These are phyloP conservation scores for Syzygium aqueum DNA, from an alignment of 345 rosid genomes.

Conservation along the genomic window DNA sequence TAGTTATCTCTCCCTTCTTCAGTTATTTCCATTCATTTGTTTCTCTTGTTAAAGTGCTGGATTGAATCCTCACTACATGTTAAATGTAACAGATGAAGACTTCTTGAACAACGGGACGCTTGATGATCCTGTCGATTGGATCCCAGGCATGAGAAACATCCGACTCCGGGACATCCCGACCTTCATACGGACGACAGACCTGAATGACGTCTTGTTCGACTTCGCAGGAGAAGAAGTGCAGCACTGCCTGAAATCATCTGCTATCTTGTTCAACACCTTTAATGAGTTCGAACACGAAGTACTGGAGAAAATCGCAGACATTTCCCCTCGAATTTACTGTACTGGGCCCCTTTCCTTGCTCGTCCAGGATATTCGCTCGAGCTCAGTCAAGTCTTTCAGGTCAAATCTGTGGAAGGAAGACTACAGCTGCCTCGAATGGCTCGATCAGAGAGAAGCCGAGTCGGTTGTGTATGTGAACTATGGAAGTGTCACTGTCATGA, in stretches of 20 bases:
- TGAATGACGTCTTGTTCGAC: conserved; percentile 21
- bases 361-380: neutral
- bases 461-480: conserved; percentile 17
- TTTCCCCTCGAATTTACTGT: conserved; percentile 12
- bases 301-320: conserved; percentile 12
- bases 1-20: neutral
- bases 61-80: neutral
- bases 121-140: conserved; percentile 23
- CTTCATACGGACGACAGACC: conserved; percentile 15
- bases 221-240: conserved; percentile 4
- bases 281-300: conserved; percentile 24
- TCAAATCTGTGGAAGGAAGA: conserved; percentile 9
- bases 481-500: conserved; percentile 14
- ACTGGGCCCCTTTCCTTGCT: conserved; percentile 32
- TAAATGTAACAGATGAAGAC: conserved; percentile 14
- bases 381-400: neutral
- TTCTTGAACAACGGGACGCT: conserved; percentile 14
- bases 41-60: neutral
- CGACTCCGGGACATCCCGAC: conserved; percentile 27
- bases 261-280: conserved; percentile 33
- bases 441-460: neutral
- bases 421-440: conserved; percentile 12
- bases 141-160: conserved; percentile 23
- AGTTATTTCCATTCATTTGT: neutral
- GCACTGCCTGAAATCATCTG: conserved; percentile 11